Base-by-base conservation (phyloP, 1,284 basidiomycete genomes). In the Pseudozyma hubeiensis region DNA sequence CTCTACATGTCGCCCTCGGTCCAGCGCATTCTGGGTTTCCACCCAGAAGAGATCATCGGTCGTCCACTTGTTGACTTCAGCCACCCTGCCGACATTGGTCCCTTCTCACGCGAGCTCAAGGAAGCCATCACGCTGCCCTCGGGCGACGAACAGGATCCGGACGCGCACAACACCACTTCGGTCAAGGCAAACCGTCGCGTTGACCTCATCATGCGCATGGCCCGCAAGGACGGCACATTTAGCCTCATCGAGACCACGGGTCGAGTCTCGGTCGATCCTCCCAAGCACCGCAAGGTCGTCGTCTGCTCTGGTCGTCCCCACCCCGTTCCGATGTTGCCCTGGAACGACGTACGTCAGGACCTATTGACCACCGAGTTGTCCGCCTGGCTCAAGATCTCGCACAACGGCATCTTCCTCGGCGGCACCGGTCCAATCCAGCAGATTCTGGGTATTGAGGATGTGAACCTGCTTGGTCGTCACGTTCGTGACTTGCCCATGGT, bases 61-160 rank as follows among this genome's bases (percentile, higher is more conserved):
- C 89, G 82, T 88, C 89, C 41, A 86, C 96, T 70, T 86, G 89
- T 47, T 90, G 94, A 83, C 87, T 81, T 93, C 62, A 93, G 93
- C 67, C 93, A 97, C 81, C 91, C 91, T 0, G 91, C 91, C 53
- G 95, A 98, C 84, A 88, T 94, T 45, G 91, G 96, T 1, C 93
- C 94, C 0, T 89, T 97, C 69, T 91, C 93, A 88, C 89, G 95
- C 46, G 93, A 96, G 86, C 88, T 97, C 71, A 97, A 97, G 85
- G 94, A 97, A 35, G 67, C 72, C 33, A 70, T 69, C 56, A 66
- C 63, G 2, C 13, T 66, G 31, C 66, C 63, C 14, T 55, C 53
- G 14, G 59, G 31, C 29, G 64, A 64, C 7, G 70, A 52, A 10
- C 54, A 65, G 14, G 62, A 52, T 10, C 53, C 54, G 0, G 62